phyloP scores from a whole-genome alignment of 257 asterid genomes.

The Orobanche coerulescens region DNA sequence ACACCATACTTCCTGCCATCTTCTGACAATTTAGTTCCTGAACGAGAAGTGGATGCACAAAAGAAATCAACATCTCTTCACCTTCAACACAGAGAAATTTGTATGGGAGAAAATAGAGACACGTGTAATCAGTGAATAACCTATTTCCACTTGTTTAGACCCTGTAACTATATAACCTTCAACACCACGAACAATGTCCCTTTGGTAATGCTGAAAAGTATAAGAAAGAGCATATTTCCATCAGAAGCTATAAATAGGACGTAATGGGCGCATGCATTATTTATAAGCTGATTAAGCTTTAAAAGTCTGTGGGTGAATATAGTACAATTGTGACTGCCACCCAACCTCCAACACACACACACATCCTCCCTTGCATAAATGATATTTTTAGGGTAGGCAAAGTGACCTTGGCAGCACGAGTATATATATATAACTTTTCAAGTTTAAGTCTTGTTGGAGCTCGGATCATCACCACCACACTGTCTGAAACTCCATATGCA shows the following conservation, averaged over 20 bases:
- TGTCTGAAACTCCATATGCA: too few relatives aligned
- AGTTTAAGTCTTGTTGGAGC: too few relatives aligned
- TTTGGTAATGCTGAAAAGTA: constrained; percentile 90
- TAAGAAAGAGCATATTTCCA: constrained; percentile 15
- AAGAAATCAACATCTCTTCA: too few relatives aligned
- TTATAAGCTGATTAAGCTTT: constrained; percentile 5
- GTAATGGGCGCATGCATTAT: not conserved
- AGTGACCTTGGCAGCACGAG: constrained; percentile 94
- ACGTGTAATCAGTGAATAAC: constrained; percentile 27
- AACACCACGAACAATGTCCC: constrained; percentile 96
- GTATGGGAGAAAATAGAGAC: constrained; percentile 1
- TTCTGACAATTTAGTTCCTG: too few relatives aligned
- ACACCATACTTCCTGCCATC: too few relatives aligned
- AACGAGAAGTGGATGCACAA: too few relatives aligned
- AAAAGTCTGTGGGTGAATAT: not conserved
- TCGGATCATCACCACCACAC: too few relatives aligned
- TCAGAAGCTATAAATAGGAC: not conserved
- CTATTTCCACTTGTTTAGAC: constrained; percentile 92
- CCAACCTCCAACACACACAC: not conserved
- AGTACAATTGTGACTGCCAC: not conserved
- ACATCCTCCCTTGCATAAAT: not conserved
- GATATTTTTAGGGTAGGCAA: constrained; percentile 12
- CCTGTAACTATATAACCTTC: constrained; percentile 97
- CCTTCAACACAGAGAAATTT: too few relatives aligned
- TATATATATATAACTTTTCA: constrained; percentile 87